Base-by-base conservation (phyloP, 1,284 basidiomycete genomes). In the Heterobasidion occidentale region DNA sequence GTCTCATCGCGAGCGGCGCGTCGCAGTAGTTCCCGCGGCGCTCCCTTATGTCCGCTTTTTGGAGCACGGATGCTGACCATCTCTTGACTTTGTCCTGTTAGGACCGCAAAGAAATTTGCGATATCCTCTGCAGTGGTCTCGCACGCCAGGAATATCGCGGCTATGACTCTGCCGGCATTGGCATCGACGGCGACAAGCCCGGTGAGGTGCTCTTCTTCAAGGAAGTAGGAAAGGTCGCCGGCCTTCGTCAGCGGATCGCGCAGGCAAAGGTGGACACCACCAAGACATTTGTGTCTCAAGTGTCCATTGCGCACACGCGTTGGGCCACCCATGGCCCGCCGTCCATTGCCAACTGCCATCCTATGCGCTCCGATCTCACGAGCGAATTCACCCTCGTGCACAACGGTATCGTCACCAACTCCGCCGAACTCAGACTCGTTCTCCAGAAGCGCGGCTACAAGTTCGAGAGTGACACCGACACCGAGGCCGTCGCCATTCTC, bases 271-370 rank as follows among this genome's bases (percentile, higher is more conserved):
- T 95, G 66, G 86, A 98, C 74, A 87, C 92, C 64, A 74, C 78
- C 70, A 95, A 92, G 78, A 81, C 84, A 38, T 91, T 88, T 71
- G 70, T 94, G 58, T 88, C 88, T 54, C 95, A 98, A 74, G 93
- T 94, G 54, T 94, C 93, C 53, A 98, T 99, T 75, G 97, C 96
- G 33, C 97, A 99, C 79, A 99, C 97, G 15, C 93, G 97, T 62
- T 99, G 97, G 97, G 97, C 97, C 3, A 99, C 97, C n/a, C 97
- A 99, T 71, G 97, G 97, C 60, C 86, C 89, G 53, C 92, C 93
- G 35, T 90, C 86, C 35, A 81, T 87, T 55, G 71, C 80, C 66
- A 99, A 99, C 78, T 99, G 96, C 76, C 97, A 99, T 74, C 97
- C 97, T 59, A 86, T 98, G 70, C 88, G 88, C 64, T 92, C 90